Evolutionary conservation across 2,329 filamentous ascomycete species (phyloP).

Genomic region (Colletotrichum sp.): DNA sequence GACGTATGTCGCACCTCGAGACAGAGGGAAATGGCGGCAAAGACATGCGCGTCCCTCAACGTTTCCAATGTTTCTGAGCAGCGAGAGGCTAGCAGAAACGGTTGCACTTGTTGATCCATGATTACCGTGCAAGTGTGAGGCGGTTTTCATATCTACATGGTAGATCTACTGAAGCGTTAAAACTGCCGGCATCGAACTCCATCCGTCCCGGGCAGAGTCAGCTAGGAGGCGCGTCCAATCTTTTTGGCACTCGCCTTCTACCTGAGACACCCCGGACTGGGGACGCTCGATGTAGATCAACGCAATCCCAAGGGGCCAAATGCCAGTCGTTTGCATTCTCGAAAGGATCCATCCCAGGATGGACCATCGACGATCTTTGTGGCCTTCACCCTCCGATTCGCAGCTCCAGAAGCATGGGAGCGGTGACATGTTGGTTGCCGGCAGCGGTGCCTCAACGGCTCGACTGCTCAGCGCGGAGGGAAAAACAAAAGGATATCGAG

Average conservation of each 20-base stretch:
- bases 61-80: background rate
- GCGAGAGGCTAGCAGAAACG: background rate
- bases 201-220: background rate
- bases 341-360: background rate
- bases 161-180: background rate
- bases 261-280: slow-evolving; percentile 10
- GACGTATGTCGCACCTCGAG: background rate
- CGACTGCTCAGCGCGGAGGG: background rate
- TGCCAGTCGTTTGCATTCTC: slow-evolving; percentile 17
- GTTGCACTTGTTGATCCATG: background rate
- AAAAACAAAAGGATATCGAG: background rate
- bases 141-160: background rate
- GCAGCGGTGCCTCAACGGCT: background rate
- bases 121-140: background rate
- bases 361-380: slow-evolving; percentile 9
- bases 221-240: background rate
- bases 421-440: background rate
- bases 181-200: background rate
- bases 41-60: background rate
- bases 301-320: background rate
- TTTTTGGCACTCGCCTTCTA: background rate
- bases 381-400: background rate
- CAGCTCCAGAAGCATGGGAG: background rate
- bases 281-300: slow-evolving; percentile 6
- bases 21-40: background rate